Evolutionary conservation across 305 asterid species (phyloP).

Genomic region (Ilex paraguariensis): DNA sequence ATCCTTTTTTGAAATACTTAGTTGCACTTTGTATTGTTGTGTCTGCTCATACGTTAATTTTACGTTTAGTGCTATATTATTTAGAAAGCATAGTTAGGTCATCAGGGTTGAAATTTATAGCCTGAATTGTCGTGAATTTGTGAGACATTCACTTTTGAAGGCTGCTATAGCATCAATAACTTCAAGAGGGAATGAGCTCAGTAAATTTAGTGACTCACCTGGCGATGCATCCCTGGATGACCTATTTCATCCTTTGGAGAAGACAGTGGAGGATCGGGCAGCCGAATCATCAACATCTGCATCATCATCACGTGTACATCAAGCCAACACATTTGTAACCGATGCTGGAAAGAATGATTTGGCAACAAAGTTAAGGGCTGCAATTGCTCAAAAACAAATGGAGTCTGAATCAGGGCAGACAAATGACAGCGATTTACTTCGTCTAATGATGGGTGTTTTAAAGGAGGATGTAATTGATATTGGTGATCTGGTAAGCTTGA

Average conservation of each 20-base stretch:
- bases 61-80: neutral
- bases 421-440: slow-evolving; percentile 83
- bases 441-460: slow-evolving; percentile 90
- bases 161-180: slow-evolving; percentile 49
- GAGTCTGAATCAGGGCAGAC: slow-evolving; percentile 73
- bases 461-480: slow-evolving; percentile 91
- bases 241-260: slow-evolving; percentile 79
- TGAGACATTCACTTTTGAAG: slow-evolving; percentile 26
- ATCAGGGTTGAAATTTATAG: no score
- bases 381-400: slow-evolving; percentile 89
- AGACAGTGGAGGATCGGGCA: slow-evolving; percentile 40
- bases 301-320: slow-evolving; percentile 58
- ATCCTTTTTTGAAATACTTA: neutral
- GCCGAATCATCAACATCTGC: slow-evolving; percentile 84
- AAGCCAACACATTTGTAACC: slow-evolving; percentile 33
- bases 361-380: slow-evolving; percentile 91
- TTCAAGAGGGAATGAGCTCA: slow-evolving; percentile 68
- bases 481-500: slow-evolving; percentile 62
- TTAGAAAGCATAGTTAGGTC: neutral
- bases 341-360: slow-evolving; percentile 76
- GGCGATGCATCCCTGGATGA: slow-evolving; percentile 96
- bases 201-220: slow-evolving; percentile 93
- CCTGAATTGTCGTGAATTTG: neutral
- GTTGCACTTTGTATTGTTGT: neutral
- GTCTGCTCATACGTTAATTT: neutral